A percentile compares a stretch with the other conserved stretches of the same genome.
Conservation (phyloP, 139 green algal species). For the Pleodorina starrii region DNA sequence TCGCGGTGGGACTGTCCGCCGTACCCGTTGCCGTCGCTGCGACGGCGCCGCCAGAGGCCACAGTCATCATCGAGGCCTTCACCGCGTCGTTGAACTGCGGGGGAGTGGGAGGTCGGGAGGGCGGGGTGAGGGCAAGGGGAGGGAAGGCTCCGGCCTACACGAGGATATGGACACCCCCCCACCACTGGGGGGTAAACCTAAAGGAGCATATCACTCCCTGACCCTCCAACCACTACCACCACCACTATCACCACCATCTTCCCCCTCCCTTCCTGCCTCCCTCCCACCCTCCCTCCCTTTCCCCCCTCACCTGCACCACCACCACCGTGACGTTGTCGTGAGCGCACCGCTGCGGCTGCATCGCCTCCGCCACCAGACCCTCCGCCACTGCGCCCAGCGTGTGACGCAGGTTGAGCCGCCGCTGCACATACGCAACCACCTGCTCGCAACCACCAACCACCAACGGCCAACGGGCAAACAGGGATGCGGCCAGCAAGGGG, state of each 20-base stretch:
- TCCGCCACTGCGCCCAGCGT: constrained; percentile 30
- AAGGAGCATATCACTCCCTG: too few species aligned
- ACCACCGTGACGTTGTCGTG: constrained; percentile 58
- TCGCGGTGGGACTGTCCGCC: background rate
- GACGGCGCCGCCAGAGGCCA: background rate
- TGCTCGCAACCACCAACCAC: too few species aligned
- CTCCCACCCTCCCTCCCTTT: background rate
- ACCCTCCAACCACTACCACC: too few species aligned
- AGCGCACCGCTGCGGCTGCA: constrained; percentile 50
- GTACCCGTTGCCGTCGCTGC: background rate
- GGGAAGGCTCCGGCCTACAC: too few species aligned
- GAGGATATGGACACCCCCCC: too few species aligned
- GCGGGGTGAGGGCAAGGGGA: background rate
- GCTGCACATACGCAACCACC: constrained; percentile 50
- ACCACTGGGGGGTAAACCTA: too few species aligned
- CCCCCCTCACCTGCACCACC: constrained; percentile 16
- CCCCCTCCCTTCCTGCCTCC: background rate
- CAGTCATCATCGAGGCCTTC: background rate
- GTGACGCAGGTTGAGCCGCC: constrained; percentile 46
- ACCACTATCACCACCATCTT: background rate
- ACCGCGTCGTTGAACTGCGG: constrained; percentile 45
- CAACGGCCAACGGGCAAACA: too few species aligned
- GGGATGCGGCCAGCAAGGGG: too few species aligned
- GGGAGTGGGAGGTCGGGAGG: background rate
- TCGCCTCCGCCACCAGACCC: constrained; percentile 42